Evolutionary conservation across 2,329 filamentous ascomycete genomes (phyloP).

Genomic region (Aureobasidium uvarum): DNA sequence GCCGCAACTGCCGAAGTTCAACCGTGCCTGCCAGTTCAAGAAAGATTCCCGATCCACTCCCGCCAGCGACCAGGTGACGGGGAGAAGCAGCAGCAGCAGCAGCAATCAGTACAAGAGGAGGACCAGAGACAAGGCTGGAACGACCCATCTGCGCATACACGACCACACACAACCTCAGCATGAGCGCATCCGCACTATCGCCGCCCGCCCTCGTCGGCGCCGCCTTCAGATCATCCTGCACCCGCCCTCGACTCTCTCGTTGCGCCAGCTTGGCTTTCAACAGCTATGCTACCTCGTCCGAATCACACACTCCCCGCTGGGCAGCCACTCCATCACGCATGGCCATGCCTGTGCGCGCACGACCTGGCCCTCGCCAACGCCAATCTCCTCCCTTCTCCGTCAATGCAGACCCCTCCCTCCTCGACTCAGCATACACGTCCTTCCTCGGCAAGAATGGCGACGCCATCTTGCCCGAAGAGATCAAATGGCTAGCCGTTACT

Average conservation of each 20-base stretch:
- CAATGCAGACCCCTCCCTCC: conserved; percentile 69
- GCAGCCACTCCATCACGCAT: conserved; percentile 50
- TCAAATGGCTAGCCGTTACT: conserved; percentile 95
- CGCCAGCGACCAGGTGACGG: neutral
- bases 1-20: neutral
- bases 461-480: conserved; percentile 76
- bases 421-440: conserved; percentile 74
- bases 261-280: conserved; percentile 20
- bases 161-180: neutral
- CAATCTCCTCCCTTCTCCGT: conserved; percentile 61
- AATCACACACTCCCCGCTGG: conserved; percentile 49
- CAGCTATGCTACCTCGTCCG: conserved; percentile 35
- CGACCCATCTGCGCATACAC: neutral
- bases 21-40: neutral
- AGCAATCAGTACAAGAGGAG: neutral
- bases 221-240: conserved; percentile 35
- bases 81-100: neutral
- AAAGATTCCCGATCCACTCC: conserved; percentile 20
- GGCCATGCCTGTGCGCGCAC: conserved; percentile 53
- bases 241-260: conserved; percentile 29
- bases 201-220: conserved; percentile 31
- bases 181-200: conserved; percentile 25
- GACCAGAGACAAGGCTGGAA: neutral
- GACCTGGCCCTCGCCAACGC: conserved; percentile 50
- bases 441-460: conserved; percentile 73